Evolutionary conservation across 2,329 filamentous ascomycete genomes (phyloP).

Genomic region (Cladobotryum mycophilum): DNA sequence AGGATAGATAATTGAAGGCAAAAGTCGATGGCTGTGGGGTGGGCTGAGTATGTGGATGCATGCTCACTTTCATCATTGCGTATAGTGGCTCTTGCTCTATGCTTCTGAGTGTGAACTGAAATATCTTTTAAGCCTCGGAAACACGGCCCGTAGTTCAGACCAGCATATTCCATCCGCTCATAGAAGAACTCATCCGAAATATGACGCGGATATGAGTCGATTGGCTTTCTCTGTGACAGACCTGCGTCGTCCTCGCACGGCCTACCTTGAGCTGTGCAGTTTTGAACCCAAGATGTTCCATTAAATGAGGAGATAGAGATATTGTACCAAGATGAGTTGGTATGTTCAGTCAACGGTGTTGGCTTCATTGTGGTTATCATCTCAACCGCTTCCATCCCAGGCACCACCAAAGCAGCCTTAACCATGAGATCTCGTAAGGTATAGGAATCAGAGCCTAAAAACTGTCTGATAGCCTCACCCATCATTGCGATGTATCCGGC

Average conservation of each 20-base stretch:
- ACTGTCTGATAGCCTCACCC: constrained; percentile 23
- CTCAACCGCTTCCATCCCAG: constrained; percentile 21
- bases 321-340: constrained; percentile 18
- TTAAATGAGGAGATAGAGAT: constrained; percentile 24
- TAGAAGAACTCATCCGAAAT: background rate
- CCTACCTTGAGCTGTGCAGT: constrained; percentile 14
- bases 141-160: constrained; percentile 4
- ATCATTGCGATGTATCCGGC: constrained; percentile 31
- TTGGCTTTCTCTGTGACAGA: constrained; percentile 2
- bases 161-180: background rate
- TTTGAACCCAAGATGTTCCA: constrained; percentile 21
- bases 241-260: constrained; percentile 13
- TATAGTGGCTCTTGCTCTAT: background rate
- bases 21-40: constrained; percentile 31
- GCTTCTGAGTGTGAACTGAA: background rate
- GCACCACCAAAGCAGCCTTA: background rate
- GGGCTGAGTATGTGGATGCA: constrained; percentile 15
- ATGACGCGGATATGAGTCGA: too few species aligned
- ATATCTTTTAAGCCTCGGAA: background rate
- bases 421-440: too few species aligned
- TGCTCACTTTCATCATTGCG: background rate
- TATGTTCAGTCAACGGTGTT: constrained; percentile 13
- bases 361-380: constrained; percentile 24
- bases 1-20: constrained; percentile 26
- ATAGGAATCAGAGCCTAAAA: constrained; percentile 7